Evolutionary conservation across 352 stramenopile species (phyloP), one percentile per base, ranked within the genome.

Genomic region (Globisporangium emineosum): DNA sequence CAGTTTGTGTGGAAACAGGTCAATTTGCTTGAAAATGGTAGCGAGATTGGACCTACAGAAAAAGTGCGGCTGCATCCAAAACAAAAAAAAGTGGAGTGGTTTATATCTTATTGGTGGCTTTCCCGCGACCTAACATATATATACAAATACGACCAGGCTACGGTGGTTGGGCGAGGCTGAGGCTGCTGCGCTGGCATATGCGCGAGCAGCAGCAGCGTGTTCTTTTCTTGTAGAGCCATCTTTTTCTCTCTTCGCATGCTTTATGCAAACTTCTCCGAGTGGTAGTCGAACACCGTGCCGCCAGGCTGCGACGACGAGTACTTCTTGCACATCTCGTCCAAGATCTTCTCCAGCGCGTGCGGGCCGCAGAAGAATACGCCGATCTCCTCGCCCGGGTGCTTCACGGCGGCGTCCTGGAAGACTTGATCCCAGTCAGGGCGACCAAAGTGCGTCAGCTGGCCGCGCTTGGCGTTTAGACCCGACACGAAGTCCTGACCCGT

Each of bases 291-390:
- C 32, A 86, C 62, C 19, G 82, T 89, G 60, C 84, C 84, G 23
- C 79, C 74, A 5, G 67, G 61, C 23, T 68, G 59, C 13, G 65
- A 77, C 21, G 81, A 88, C 63, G 83, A 89, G 60, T 88, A 88
- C 56, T 83, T 76, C 51, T 79, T 77, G 72, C 83, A 91, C 70
- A 79, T 86, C 37, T 82, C 83, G 52, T 76, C 74, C 25, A 96
- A 64, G 40, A 89, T 83, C 65, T 88, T 79, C 65, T 93, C 85
- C n/a, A 96, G 78, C 3, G 70, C 74, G 57, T 92, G 83, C 23
- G 87, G 85, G 4, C 88, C 88, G 49, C 88, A 96, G 68, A 93
- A 89, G 66, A 96, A 96, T 13, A 96, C 85, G n/a, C 87, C 87
- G 21, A 93, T 88, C 60, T 93, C 82, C 45, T 92, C 78, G 21